Conservation (phyloP, 257 asterid species). For the Haberlea rhodopensis region DNA sequence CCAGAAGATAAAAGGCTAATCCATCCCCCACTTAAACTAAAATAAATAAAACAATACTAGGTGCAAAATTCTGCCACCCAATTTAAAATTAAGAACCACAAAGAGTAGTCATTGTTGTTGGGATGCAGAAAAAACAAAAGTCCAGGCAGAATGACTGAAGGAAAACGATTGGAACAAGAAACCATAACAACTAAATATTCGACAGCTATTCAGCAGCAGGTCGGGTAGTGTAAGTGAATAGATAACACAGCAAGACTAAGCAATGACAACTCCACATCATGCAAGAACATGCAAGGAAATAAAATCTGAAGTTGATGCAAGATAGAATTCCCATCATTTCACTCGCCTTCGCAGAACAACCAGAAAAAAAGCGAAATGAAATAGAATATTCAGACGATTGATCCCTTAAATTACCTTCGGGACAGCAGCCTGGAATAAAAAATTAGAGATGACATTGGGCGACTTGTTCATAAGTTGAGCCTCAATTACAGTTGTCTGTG, state of each 20-base stretch:
- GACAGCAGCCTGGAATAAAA: constrained; percentile 92
- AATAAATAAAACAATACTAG: background rate
- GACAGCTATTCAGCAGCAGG: background rate
- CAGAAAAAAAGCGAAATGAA: no score
- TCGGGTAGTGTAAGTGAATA: background rate
- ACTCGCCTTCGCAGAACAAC: background rate
- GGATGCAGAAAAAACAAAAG: background rate
- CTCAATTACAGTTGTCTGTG: constrained; percentile 64
- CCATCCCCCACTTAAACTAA: background rate
- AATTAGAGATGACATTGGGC: constrained; percentile 56
- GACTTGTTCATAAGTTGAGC: constrained; percentile 76
- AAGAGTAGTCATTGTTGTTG: background rate
- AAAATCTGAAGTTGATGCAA: background rate
- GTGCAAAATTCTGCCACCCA: background rate
- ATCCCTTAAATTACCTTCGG: constrained; percentile 70
- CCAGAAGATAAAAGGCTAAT: background rate
- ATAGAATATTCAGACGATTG: no score
- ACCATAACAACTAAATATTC: background rate
- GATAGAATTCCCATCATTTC: background rate
- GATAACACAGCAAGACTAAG: background rate
- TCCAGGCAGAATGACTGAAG: background rate
- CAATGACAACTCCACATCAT: background rate
- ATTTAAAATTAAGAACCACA: background rate
- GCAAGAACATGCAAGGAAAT: background rate
- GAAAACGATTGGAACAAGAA: background rate